Conservation (phyloP, 2,329 filamentous ascomycete genomes). For the Lecanosticta acicola region DNA sequence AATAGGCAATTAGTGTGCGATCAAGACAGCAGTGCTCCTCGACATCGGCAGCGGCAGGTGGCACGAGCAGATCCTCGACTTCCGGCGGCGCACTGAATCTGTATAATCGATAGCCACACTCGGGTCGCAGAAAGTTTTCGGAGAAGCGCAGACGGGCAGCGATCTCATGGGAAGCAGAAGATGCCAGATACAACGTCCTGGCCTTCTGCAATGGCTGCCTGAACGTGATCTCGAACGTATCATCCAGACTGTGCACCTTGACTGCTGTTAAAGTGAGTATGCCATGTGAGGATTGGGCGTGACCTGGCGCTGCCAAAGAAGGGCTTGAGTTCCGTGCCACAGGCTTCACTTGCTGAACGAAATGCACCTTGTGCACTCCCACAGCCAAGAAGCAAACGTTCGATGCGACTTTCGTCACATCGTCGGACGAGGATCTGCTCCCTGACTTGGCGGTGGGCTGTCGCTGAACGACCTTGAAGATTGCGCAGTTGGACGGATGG, state of each 20-base stretch:
- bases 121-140: conserved; percentile 58
- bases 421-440: conserved; percentile 57
- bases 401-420: conserved; percentile 59
- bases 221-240: conserved; percentile 62
- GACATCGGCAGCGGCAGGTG: conserved; percentile 46
- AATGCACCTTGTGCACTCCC: conserved; percentile 63
- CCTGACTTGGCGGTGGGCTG: conserved; percentile 49
- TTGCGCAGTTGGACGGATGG: conserved; percentile 59
- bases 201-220: conserved; percentile 50
- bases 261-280: conserved; percentile 58
- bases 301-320: conserved; percentile 45
- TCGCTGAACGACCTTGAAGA: conserved; percentile 64
- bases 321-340: conserved; percentile 50
- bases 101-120: conserved; percentile 60
- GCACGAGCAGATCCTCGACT: conserved; percentile 48
- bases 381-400: conserved; percentile 64
- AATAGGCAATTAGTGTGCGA: conserved; percentile 63
- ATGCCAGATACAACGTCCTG: conserved; percentile 56
- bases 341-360: conserved; percentile 59
- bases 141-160: conserved; percentile 56
- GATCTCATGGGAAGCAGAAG: conserved; percentile 59
- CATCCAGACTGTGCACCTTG: conserved; percentile 56
- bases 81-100: conserved; percentile 55
- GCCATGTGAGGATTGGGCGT: conserved; percentile 53
- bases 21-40: conserved; percentile 60